phyloP scores from a whole-genome alignment of 768 basidiomycete species.

The Zangia roseola region DNA sequence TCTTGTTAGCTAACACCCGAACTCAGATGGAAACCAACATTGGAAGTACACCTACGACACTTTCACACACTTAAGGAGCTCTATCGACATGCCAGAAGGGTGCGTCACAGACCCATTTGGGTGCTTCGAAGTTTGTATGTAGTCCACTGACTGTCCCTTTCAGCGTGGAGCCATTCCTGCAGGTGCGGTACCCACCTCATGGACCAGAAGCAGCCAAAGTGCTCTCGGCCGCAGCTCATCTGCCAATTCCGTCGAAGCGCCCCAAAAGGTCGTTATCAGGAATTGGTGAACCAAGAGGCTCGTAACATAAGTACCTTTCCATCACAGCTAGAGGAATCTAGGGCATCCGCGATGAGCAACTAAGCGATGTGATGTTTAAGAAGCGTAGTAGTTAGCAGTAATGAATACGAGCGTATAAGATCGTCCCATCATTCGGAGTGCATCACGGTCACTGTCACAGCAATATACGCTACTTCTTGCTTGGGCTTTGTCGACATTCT shows the following conservation, averaged over 20 bases:
- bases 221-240: constrained; percentile 5
- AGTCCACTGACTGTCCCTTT: constrained; percentile 1
- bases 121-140: background rate
- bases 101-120: constrained; percentile 26
- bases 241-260: constrained; percentile 24
- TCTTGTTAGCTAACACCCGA: background rate
- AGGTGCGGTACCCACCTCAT: constrained; percentile 25
- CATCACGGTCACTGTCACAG: too few species aligned
- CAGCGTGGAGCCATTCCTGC: constrained; percentile 4
- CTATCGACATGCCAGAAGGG: constrained; percentile 59
- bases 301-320: too few species aligned
- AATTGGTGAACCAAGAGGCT: too few species aligned
- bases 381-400: too few species aligned
- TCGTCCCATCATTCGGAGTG: too few species aligned
- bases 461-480: too few species aligned
- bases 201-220: constrained; percentile 15
- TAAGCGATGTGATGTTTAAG: too few species aligned
- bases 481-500: too few species aligned
- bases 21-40: constrained; percentile 52
- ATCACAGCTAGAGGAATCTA: too few species aligned
- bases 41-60: constrained; percentile 54
- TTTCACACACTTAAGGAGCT: constrained; percentile 49
- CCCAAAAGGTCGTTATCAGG: too few species aligned
- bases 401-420: too few species aligned
- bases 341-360: too few species aligned